These are phyloP conservation scores for Microbotryum scabiosae DNA, from an alignment of 1,284 basidiomycete genomes.

Conservation along the genomic window DNA sequence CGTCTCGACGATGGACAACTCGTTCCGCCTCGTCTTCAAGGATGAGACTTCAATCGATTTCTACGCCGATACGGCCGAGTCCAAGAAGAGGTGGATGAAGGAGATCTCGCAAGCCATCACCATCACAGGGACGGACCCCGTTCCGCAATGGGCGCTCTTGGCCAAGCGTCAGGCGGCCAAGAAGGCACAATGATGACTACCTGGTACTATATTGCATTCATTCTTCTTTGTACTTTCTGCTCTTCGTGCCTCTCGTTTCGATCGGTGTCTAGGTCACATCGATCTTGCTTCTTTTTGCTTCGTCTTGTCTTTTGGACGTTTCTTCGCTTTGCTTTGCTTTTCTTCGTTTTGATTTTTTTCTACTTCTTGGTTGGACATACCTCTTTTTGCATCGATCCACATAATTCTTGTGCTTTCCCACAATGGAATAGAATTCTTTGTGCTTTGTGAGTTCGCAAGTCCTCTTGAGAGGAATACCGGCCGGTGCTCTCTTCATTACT, in stretches of 20 bases:
- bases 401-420: no score
- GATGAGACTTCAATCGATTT: conserved; percentile 75
- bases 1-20: conserved; percentile 60
- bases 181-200: background rate
- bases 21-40: conserved; percentile 76
- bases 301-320: background rate
- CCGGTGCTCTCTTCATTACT: no score
- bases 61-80: conserved; percentile 82
- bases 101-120: conserved; percentile 4
- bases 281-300: background rate
- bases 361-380: background rate
- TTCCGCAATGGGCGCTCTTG: conserved; percentile 23
- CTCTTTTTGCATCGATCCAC: no score
- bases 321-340: background rate
- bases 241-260: background rate
- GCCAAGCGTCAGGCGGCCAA: conserved; percentile 7
- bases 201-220: background rate
- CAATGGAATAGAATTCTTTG: no score
- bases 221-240: background rate
- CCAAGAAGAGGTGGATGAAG: conserved; percentile 68
- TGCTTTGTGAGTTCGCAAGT: no score
- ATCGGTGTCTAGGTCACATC: background rate
- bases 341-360: background rate
- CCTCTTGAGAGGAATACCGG: no score
- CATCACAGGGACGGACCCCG: conserved; percentile 5